Percentiles rank a stretch among this genome's conserved stretches.
These are phyloP conservation scores for Phaffia tasmanica DNA, from an alignment of 768 basidiomycete species.

Conservation along the genomic window DNA sequence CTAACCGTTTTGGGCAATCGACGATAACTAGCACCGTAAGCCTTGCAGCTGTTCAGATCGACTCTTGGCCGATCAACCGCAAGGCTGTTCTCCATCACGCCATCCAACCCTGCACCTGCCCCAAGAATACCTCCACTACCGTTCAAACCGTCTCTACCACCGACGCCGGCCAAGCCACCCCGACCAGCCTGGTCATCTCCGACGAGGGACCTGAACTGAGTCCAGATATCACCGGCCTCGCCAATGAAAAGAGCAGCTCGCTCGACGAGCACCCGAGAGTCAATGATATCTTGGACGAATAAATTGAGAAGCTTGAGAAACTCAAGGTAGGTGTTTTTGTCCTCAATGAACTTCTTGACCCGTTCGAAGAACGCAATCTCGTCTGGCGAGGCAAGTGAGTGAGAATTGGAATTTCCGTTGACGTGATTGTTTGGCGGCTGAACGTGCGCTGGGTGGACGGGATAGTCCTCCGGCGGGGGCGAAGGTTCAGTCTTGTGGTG, in stretches of 20 bases:
- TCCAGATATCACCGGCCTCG: conserved; percentile 58
- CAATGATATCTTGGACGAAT: conserved; percentile 84
- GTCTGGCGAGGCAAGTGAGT: conserved; percentile 42
- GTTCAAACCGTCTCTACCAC: conserved; percentile 23
- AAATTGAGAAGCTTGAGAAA: conserved; percentile 86
- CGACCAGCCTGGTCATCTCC: conserved; percentile 54
- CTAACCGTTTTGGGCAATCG: conserved; percentile 75
- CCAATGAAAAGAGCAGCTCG: conserved; percentile 70
- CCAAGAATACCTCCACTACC: conserved; percentile 34
- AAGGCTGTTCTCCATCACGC: conserved; percentile 56
- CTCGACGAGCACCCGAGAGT: conserved; percentile 67
- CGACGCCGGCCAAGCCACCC: conserved; percentile 33
- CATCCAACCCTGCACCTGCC: conserved; percentile 55
- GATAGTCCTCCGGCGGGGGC: conserved; percentile 29
- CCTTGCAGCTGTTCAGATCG: conserved; percentile 38
- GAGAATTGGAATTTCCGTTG: conserved; percentile 33
- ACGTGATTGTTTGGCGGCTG: conserved; percentile 34
- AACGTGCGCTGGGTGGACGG: background rate
- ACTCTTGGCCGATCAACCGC: conserved; percentile 71
- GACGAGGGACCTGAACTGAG: conserved; percentile 75
- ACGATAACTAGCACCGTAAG: conserved; percentile 85
- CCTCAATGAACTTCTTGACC: conserved; percentile 49
- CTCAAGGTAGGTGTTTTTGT: conserved; percentile 51
- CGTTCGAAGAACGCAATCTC: conserved; percentile 91
- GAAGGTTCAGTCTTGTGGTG: conserved; percentile 26